phyloP scores from a whole-genome alignment of 2,329 filamentous ascomycete genomes.

The Sclerotinia trifoliorum region DNA sequence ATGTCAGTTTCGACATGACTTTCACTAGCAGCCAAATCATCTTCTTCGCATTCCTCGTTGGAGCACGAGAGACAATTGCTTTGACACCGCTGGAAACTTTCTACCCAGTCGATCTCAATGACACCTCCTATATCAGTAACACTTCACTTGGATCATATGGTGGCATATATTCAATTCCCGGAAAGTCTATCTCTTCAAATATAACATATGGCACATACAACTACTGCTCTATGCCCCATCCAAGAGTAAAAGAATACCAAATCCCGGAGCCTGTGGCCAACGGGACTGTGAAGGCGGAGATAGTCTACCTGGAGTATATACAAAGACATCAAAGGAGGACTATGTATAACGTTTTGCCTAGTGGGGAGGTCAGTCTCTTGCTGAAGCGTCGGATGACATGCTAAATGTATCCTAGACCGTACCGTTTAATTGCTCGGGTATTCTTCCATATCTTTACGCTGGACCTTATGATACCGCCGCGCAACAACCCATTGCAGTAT shows the following conservation, averaged over 20 bases:
- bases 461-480: slow-evolving; percentile 29
- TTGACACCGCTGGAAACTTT: slow-evolving; percentile 35
- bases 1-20: background rate
- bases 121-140: slow-evolving; percentile 42
- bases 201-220: slow-evolving; percentile 41
- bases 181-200: slow-evolving; percentile 24
- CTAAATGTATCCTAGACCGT: slow-evolving; percentile 36
- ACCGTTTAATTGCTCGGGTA: slow-evolving; percentile 42
- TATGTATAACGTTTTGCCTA: slow-evolving; percentile 44
- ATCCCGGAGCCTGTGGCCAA: slow-evolving; percentile 38
- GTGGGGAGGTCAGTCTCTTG: slow-evolving; percentile 39
- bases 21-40: background rate
- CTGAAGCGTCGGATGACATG: background rate
- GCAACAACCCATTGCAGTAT: slow-evolving; percentile 38
- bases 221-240: slow-evolving; percentile 45
- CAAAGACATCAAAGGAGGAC: slow-evolving; percentile 44
- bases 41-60: background rate
- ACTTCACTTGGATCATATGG: slow-evolving; percentile 42
- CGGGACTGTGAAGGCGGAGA: slow-evolving; percentile 35
- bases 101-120: slow-evolving; percentile 42
- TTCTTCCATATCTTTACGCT: slow-evolving; percentile 42
- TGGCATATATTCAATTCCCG: slow-evolving; percentile 41
- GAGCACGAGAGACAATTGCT: background rate
- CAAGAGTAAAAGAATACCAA: slow-evolving; percentile 39
- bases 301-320: slow-evolving; percentile 44